Base-by-base conservation (phyloP, 148 eudicot genomes). In the Limonium bicolor region DNA sequence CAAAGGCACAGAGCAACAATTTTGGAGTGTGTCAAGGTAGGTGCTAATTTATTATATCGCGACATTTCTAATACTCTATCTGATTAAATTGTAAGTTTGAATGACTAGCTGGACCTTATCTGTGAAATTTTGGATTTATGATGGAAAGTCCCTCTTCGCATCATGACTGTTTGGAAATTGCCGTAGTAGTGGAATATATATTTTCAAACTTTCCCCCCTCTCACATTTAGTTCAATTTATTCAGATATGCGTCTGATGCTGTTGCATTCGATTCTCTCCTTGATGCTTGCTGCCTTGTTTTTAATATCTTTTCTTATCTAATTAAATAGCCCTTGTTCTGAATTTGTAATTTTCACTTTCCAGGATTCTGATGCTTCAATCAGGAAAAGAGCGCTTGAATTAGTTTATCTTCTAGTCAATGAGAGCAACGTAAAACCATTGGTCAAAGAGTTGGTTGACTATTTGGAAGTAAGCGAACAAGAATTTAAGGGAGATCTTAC, bases 341-440 rank as follows among this genome's bases (percentile, higher is more conserved):
- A 20, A 18, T 15, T 53, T 44, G 17, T 35, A 25, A 26, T 36
- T 16, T 53, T 55, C 56, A 16, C 40, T 59, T 65, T 52, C 41
- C 81, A 90, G 99, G 99, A 90, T 73, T 72, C 88, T 56, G 99
- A 90, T 76, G 88, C 88, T 55, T 90, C 99, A 46, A 90, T 90
- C 51, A 73, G 99, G 53, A 84, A 84, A 71, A 80, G 82, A 69
- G 99, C 99, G 49, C 85, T 90, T 61, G 99, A 90, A 49, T 93
- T 90, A 60, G 74, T 85, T 38, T 90, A 71, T 73, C 82, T 90
- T 59, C 76, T 90, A 33, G 82, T 80, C 43, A 90, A 90, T 60
- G 99, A 90, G 71, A 85, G 68, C 52, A 90, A 90, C 62, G 99
- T 73, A 31, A 78, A 81, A 56, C 53, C 93, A 62, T 64, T 90